Percentiles rank a stretch among this genome's conserved stretches.
These are phyloP conservation scores for Aspergillus wentii DNA, from an alignment of 495 filamentous ascomycete genomes.

Conservation along the genomic window DNA sequence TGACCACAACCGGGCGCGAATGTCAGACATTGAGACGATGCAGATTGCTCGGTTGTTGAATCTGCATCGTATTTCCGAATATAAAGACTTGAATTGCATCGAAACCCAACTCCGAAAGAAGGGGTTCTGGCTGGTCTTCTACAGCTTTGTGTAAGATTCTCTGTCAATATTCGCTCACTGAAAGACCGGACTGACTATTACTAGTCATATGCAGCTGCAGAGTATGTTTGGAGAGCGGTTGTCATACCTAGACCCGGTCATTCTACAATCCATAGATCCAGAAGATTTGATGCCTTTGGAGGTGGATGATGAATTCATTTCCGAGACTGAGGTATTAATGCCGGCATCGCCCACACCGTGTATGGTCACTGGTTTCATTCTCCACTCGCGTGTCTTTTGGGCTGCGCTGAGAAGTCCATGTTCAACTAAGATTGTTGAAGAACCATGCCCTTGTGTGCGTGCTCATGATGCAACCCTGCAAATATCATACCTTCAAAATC, in stretches of 20 bases:
- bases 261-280: conserved; percentile 13
- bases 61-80: conserved; percentile 12
- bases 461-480: conserved; percentile 7
- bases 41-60: conserved; percentile 20
- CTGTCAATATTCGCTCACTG: background rate
- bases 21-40: conserved; percentile 19
- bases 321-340: conserved; percentile 13
- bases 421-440: background rate
- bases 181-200: too few relatives aligned
- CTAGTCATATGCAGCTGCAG: conserved; percentile 15
- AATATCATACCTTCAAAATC: conserved; percentile 8
- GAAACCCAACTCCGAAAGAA: conserved; percentile 39
- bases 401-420: conserved; percentile 7
- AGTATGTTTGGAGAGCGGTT: conserved; percentile 14
- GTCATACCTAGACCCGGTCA: conserved; percentile 14
- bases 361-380: conserved; percentile 10
- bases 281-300: conserved; percentile 17
- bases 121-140: conserved; percentile 29
- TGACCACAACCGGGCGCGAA: conserved; percentile 18
- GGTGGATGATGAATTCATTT: conserved; percentile 20
- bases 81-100: conserved; percentile 19
- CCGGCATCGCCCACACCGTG: conserved; percentile 1
- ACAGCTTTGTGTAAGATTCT: conserved; percentile 16
- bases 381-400: conserved; percentile 18
- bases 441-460: conserved; percentile 13